Evolutionary conservation across 768 basidiomycete species (phyloP).

Genomic region (Tephrocybe sp.): DNA sequence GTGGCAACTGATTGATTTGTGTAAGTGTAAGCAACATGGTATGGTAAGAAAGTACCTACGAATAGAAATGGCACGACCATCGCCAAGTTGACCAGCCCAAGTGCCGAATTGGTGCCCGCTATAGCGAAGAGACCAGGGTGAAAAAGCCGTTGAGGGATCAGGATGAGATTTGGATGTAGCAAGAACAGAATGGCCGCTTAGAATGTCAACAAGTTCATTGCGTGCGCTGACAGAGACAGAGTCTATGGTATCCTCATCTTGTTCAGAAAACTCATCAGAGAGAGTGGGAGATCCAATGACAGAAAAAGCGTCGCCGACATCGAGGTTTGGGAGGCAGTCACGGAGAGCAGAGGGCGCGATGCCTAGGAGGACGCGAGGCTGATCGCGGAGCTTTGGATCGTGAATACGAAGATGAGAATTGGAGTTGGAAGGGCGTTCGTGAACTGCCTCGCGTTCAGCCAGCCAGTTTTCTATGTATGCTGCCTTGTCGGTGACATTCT

Average conservation of each 20-base stretch:
- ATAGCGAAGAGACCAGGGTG: constrained; percentile 88
- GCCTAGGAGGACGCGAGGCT: constrained; percentile 61
- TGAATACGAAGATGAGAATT: constrained; percentile 37
- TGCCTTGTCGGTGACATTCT: constrained; percentile 47
- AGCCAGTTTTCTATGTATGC: constrained; percentile 80
- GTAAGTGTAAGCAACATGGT: not conserved
- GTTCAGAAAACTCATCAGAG: constrained; percentile 32
- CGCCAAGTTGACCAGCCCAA: constrained; percentile 95
- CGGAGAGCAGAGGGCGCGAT: constrained; percentile 64
- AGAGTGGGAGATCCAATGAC: constrained; percentile 62
- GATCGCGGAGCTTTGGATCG: constrained; percentile 46
- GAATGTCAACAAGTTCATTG: constrained; percentile 74
- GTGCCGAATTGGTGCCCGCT: constrained; percentile 88
- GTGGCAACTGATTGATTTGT: constrained; percentile 59
- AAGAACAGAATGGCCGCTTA: constrained; percentile 74
- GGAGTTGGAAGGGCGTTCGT: constrained; percentile 21
- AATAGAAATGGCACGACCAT: constrained; percentile 92
- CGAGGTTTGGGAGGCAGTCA: constrained; percentile 81
- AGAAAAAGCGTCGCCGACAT: constrained; percentile 81
- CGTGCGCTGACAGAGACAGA: constrained; percentile 44
- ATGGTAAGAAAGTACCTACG: constrained; percentile 22
- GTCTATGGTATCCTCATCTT: constrained; percentile 27
- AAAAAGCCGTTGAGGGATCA: constrained; percentile 34
- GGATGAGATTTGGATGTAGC: constrained; percentile 34
- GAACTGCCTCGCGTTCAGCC: constrained; percentile 54